Conservation (phyloP, 2,329 filamentous ascomycete species). For the Acrodontium crateriforme region DNA sequence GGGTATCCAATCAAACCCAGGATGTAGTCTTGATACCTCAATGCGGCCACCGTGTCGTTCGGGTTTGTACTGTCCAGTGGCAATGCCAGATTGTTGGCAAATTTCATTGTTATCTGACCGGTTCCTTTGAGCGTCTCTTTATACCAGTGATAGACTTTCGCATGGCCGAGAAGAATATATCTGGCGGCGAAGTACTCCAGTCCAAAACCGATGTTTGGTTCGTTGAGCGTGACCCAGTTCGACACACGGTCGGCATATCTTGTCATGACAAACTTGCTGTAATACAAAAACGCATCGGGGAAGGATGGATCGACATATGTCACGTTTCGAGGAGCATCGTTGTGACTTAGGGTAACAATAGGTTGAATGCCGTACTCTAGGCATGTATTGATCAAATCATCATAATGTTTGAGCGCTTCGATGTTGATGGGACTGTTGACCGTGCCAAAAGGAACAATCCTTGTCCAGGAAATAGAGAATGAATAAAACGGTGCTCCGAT, state of each 20-base stretch:
- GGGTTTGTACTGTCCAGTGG: conserved; percentile 22
- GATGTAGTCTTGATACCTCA: conserved; percentile 31
- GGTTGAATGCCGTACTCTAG: conserved; percentile 31
- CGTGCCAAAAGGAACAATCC: conserved; percentile 32
- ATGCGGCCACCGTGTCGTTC: conserved; percentile 30
- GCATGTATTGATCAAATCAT: conserved; percentile 32
- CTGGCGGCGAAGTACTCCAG: conserved; percentile 19
- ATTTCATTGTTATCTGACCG: conserved; percentile 37
- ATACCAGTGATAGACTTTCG: conserved; percentile 29
- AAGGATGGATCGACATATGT: conserved; percentile 13
- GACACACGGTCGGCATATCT: conserved; percentile 24
- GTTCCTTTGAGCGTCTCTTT: conserved; percentile 37
- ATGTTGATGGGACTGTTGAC: conserved; percentile 30
- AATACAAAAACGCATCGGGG: conserved; percentile 22
- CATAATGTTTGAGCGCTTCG: conserved; percentile 31
- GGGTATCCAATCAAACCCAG: conserved; percentile 40
- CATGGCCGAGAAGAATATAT: conserved; percentile 12
- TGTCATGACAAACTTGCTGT: conserved; percentile 23
- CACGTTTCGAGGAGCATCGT: conserved; percentile 24
- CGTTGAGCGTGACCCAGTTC: conserved; percentile 28
- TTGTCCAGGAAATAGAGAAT: conserved; percentile 33
- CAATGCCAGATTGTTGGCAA: conserved; percentile 27
- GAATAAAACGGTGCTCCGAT: conserved; percentile 17
- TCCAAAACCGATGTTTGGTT: conserved; percentile 15
- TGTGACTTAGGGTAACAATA: conserved; percentile 32